phyloP scores from a whole-genome alignment of 2,329 filamentous ascomycete species.

The Trichophyton equinum region DNA sequence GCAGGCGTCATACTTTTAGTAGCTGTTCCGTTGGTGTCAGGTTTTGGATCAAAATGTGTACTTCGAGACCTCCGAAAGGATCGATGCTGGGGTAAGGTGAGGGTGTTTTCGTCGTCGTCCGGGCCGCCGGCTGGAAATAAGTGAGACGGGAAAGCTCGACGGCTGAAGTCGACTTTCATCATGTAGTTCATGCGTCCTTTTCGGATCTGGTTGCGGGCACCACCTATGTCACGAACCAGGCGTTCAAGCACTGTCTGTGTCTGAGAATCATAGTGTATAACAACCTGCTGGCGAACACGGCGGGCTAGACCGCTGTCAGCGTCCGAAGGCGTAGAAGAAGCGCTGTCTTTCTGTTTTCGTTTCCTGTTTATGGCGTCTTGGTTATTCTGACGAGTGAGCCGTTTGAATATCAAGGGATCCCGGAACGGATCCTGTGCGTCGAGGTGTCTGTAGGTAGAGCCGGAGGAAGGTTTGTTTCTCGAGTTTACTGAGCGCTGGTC shows the following conservation, averaged over 20 bases:
- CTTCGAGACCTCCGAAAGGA: slow-evolving; percentile 7
- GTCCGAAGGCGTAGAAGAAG: background rate
- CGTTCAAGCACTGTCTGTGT: slow-evolving; percentile 73
- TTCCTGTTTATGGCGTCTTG: slow-evolving; percentile 21
- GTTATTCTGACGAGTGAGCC: slow-evolving; percentile 7
- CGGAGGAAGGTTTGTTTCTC: slow-evolving; percentile 3
- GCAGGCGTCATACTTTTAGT: slow-evolving; percentile 5
- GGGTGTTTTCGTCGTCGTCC: background rate
- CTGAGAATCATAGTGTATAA: slow-evolving; percentile 86
- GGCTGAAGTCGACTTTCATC: slow-evolving; percentile 16
- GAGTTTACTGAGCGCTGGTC: background rate
- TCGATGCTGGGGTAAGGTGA: slow-evolving; percentile 8
- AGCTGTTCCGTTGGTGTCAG: background rate
- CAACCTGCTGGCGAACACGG: slow-evolving; percentile 60
- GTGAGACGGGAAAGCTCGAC: slow-evolving; percentile 9
- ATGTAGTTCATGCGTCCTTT: slow-evolving; percentile 57
- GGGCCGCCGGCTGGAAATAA: background rate
- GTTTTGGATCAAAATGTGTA: background rate
- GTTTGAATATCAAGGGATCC: slow-evolving; percentile 8
- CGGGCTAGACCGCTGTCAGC: slow-evolving; percentile 35
- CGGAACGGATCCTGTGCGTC: background rate
- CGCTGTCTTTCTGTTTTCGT: slow-evolving; percentile 15
- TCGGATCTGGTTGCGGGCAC: slow-evolving; percentile 68
- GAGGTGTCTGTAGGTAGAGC: background rate
- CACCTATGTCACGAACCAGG: slow-evolving; percentile 68